Conservation (phyloP, 1,139 yeast genomes). For the Debaryomycetaceae sp. region DNA sequence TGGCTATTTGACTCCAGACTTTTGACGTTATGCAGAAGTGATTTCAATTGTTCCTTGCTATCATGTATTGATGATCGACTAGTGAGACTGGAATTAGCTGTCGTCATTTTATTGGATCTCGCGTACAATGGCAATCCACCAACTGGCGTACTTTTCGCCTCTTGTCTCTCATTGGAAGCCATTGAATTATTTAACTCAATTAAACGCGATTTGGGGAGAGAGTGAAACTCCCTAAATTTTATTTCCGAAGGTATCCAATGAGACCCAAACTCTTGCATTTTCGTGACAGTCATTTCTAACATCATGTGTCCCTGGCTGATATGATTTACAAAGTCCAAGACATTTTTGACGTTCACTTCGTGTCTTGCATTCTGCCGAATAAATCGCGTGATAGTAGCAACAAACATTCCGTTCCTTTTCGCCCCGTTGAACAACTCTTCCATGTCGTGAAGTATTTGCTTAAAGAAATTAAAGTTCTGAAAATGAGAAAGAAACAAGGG, state of each 20-base stretch:
- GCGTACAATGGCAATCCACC: neutral
- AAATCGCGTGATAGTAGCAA: constrained; percentile 49
- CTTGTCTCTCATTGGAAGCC: neutral
- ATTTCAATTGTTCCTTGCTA: constrained; percentile 11
- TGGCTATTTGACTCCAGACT: neutral
- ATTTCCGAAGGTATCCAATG: constrained; percentile 37
- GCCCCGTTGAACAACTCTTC: constrained; percentile 44
- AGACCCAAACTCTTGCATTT: constrained; percentile 32
- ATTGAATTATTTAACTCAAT: constrained; percentile 2
- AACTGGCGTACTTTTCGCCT: neutral
- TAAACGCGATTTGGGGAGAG: constrained; percentile 26
- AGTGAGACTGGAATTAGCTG: neutral
- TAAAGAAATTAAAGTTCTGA: constrained; percentile 25
- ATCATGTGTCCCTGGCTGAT: constrained; percentile 27
- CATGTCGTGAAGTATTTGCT: constrained; percentile 29
- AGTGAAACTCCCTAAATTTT: constrained; percentile 32
- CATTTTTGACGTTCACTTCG: constrained; percentile 32
- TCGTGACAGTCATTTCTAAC: constrained; percentile 20
- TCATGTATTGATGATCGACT: neutral
- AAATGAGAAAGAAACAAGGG: constrained; percentile 31
- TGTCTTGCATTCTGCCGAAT: constrained; percentile 43
- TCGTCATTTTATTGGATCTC: neutral
- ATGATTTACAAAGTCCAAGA: constrained; percentile 39
- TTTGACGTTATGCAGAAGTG: neutral
- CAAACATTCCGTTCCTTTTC: constrained; percentile 50